Evolutionary conservation across 1,284 basidiomycete genomes (phyloP).

Genomic region (Trichosporon sp.): DNA sequence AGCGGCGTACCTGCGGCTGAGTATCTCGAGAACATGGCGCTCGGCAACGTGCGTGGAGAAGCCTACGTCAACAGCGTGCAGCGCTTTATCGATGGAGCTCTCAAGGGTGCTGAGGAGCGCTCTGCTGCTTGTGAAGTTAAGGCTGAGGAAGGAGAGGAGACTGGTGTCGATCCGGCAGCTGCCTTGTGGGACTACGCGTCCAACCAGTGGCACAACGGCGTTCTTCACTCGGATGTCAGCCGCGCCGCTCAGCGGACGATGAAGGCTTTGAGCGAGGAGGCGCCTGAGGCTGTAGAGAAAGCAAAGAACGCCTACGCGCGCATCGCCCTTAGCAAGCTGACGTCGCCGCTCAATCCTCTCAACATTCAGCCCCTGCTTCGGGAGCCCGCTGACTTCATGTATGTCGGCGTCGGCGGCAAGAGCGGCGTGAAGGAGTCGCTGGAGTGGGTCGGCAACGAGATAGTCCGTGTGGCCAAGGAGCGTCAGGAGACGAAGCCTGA

Average conservation of each 20-base stretch:
- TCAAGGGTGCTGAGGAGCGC: conserved; percentile 11
- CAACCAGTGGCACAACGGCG: conserved; percentile 25
- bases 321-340: conserved; percentile 26
- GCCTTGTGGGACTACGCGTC: conserved; percentile 28
- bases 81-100: conserved; percentile 40
- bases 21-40: conserved; percentile 28
- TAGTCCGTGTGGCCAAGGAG: conserved; percentile 14
- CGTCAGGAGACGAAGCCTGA: background rate
- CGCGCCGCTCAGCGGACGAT: conserved; percentile 7
- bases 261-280: conserved; percentile 1
- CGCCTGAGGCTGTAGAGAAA: background rate
- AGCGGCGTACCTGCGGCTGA: conserved; percentile 15
- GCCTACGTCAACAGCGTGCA: conserved; percentile 40
- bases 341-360: conserved; percentile 27
- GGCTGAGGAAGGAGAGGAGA: background rate
- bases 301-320: conserved; percentile 21
- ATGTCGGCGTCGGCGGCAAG: conserved; percentile 31
- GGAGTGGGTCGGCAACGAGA: conserved; percentile 29
- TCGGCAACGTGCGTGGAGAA: conserved; percentile 36
- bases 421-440: conserved; percentile 29
- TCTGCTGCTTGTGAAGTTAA: background rate
- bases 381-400: conserved; percentile 32
- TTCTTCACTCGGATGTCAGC: conserved; percentile 19
- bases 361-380: conserved; percentile 35
- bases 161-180: background rate